phyloP scores from a whole-genome alignment of 1,284 basidiomycete species.

The Ustilago bromivora region DNA sequence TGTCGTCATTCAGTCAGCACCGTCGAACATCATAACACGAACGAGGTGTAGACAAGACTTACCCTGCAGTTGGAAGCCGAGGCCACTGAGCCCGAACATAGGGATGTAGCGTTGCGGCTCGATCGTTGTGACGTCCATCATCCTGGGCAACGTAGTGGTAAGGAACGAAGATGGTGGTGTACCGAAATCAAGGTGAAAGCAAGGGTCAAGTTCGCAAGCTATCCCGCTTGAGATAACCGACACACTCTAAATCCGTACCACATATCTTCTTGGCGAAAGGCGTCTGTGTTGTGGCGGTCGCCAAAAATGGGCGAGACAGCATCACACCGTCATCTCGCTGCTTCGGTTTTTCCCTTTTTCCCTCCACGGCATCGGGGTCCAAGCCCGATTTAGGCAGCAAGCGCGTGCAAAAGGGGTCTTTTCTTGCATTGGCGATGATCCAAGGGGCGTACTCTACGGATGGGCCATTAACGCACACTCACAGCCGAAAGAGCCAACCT shows the following conservation, averaged over 20 bases:
- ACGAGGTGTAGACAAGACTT: background rate
- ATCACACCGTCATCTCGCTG: conserved; percentile 26
- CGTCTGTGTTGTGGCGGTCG: background rate
- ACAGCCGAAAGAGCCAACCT: background rate
- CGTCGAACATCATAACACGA: background rate
- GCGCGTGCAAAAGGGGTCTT: background rate
- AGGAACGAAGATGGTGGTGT: background rate
- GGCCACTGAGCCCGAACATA: conserved; percentile 41
- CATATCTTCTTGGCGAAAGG: background rate
- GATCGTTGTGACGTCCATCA: conserved; percentile 29
- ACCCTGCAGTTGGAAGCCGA: conserved; percentile 40
- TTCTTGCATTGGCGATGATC: conserved; percentile 21
- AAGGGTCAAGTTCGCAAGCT: background rate
- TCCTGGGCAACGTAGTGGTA: conserved; percentile 4
- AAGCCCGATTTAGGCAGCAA: background rate
- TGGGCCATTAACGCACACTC: conserved; percentile 23
- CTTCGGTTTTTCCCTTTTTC: background rate
- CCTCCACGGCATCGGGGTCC: background rate
- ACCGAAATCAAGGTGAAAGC: background rate
- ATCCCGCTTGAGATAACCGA: conserved; percentile 1
- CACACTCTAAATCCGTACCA: background rate
- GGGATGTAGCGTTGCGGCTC: conserved; percentile 48
- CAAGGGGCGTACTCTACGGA: conserved; percentile 16
- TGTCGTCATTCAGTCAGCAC: background rate
- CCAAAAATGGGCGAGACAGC: background rate